Conservation (phyloP, 2,329 filamentous ascomycete genomes). For the Alternaria arborescens region DNA sequence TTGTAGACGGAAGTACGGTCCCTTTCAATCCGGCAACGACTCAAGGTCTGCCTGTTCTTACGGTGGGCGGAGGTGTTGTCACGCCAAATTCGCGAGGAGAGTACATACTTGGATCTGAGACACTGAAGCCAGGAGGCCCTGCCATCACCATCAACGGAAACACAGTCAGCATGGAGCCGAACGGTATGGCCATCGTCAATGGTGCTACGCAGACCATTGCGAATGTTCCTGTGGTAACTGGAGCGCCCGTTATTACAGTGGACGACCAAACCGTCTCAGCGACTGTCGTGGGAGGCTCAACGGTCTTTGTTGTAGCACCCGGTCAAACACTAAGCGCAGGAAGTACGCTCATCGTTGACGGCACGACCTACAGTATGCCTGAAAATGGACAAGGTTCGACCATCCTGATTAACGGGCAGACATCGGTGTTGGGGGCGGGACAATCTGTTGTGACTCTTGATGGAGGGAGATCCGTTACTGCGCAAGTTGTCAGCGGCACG, state of each 20-base stretch:
- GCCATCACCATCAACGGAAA: conserved; percentile 49
- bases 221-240: conserved; percentile 26
- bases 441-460: conserved; percentile 25
- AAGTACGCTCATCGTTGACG: conserved; percentile 35
- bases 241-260: conserved; percentile 31
- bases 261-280: conserved; percentile 31
- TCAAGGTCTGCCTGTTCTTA: conserved; percentile 32
- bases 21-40: conserved; percentile 29
- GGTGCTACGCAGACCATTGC: conserved; percentile 41
- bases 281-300: conserved; percentile 36
- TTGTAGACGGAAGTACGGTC: conserved; percentile 42
- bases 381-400: conserved; percentile 27
- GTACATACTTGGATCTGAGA: conserved; percentile 46
- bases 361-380: conserved; percentile 40
- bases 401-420: conserved; percentile 37
- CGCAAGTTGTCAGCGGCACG: conserved; percentile 29
- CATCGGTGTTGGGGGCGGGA: neutral
- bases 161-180: conserved; percentile 46
- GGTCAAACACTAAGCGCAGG: conserved; percentile 27
- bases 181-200: conserved; percentile 50
- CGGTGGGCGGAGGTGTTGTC: conserved; percentile 35
- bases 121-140: conserved; percentile 37
- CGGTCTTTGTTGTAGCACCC: conserved; percentile 29
- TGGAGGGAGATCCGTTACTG: conserved; percentile 26
- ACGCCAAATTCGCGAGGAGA: conserved; percentile 45